phyloP scores from a whole-genome alignment of 2,329 filamentous ascomycete species.

The Diaporthe sp. region DNA sequence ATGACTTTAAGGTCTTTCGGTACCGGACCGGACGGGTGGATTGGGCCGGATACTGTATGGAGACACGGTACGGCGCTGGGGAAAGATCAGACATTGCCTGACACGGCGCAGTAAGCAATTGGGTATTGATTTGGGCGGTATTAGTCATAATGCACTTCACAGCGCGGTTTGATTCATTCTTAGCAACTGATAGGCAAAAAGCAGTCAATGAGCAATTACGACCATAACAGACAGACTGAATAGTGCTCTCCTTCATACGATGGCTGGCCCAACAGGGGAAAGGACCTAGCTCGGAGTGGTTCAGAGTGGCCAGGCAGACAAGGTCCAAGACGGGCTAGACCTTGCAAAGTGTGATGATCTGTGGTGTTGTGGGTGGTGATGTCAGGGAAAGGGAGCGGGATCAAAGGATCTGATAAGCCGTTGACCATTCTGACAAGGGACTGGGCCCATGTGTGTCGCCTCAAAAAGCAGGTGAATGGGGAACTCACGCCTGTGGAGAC shows the following conservation, averaged over 20 bases:
- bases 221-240: not conserved
- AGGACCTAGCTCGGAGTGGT: not conserved
- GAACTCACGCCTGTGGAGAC: not conserved
- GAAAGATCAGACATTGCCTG: not conserved
- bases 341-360: conserved; percentile 18
- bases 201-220: not conserved
- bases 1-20: conserved; percentile 24
- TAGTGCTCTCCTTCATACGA: not conserved
- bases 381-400: conserved; percentile 22
- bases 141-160: not conserved
- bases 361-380: conserved; percentile 19
- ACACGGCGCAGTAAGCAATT: not conserved
- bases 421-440: conserved; percentile 4
- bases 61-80: not conserved
- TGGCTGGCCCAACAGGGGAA: not conserved
- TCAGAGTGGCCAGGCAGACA: not conserved
- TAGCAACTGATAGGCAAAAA: not conserved
- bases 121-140: not conserved
- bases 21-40: conserved; percentile 20
- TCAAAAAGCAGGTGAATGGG: not conserved
- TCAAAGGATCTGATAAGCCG: conserved; percentile 29
- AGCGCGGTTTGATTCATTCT: not conserved
- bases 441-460: conserved; percentile 7
- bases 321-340: conserved; percentile 14
- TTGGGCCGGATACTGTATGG: not conserved